Evolutionary conservation across 345 rosid genomes (phyloP), one percentile per base, ranked within the genome.

Genomic region (Brassica juncea): DNA sequence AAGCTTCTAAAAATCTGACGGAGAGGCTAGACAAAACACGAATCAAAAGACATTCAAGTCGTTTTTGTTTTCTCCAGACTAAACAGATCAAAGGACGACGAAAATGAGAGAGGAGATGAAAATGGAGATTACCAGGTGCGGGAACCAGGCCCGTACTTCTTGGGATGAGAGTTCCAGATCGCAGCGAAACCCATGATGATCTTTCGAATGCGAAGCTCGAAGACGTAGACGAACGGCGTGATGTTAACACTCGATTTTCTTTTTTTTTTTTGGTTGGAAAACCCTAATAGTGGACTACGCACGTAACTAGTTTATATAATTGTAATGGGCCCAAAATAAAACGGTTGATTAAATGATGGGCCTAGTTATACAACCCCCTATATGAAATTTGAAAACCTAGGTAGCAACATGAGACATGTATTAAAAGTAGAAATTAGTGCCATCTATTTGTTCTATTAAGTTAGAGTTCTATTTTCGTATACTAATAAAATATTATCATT

Each of bases 141-240:
- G 4, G 83, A 74, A 25, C 79, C 83, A 49, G 83, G 79, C 0
- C 79, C 75, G 27, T 74, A 80, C 10, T 74, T 74, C 42, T 80
- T 74, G 8, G 83, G 75, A 30, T 80, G 83, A 8, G 75, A 74
- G 11, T 68, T 80, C 83, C 79, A 74, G 5, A 80, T 62, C 15
- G 65, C 65, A 2, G 70, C 31, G 15, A 68, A 73, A 4, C 74
- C 75, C 82, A 74, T 80, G 68, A 42, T 64, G 2, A 4, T 37
- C 44, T 11, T 27, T 28, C 8, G 8, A 59, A 4, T 72, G 2
- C 3, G 31, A 37, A 64, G 47, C 65, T 63, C 12, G 12, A 37
- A 37, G 55, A 47, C 16, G 70, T 47, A 6, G 39, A 55, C 71
- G 16, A 57, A 19, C 77, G 61, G 82, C 82, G 34, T 39, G 3